Percentiles rank a stretch among this genome's conserved stretches.
These are phyloP conservation scores for Kurtzmaniella quercitrusa DNA, from an alignment of 1,139 yeast species.

Conservation along the genomic window DNA sequence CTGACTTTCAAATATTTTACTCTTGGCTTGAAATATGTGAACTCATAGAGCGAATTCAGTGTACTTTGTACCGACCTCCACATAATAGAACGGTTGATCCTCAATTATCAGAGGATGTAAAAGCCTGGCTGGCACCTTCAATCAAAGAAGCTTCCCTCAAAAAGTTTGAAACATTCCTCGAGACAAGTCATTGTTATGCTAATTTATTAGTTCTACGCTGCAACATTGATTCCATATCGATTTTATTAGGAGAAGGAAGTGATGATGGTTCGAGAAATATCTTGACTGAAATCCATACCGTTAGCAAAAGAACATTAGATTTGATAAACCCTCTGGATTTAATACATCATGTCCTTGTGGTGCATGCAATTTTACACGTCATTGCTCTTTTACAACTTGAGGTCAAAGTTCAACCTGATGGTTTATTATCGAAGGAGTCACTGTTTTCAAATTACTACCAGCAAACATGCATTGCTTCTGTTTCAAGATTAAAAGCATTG, in stretches of 20 bases:
- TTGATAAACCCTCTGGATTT: conserved; percentile 9
- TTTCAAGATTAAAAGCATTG: conserved; percentile 10
- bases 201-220: conserved; percentile 20
- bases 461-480: conserved; percentile 1
- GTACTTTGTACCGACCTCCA: conserved; percentile 21
- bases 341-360: conserved; percentile 17
- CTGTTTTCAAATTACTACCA: neutral
- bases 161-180: conserved; percentile 7
- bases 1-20: conserved; percentile 17
- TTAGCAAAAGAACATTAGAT: conserved; percentile 6
- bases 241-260: conserved; percentile 9
- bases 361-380: conserved; percentile 23
- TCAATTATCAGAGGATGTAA: conserved; percentile 14
- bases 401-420: conserved; percentile 11
- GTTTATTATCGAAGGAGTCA: neutral
- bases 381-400: conserved; percentile 20
- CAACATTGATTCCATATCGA: conserved; percentile 20
- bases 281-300: conserved; percentile 10
- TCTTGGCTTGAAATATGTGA: conserved; percentile 17
- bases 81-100: conserved; percentile 16
- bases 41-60: conserved; percentile 18
- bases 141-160: neutral
- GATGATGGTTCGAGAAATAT: conserved; percentile 7
- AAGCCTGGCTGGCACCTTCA: conserved; percentile 9
- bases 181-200: conserved; percentile 14